Percentiles rank a stretch among this genome's conserved stretches.
phyloP scores from a whole-genome alignment of 192 early-diverging fungal genomes.

The Dimargaris xerosporica region DNA sequence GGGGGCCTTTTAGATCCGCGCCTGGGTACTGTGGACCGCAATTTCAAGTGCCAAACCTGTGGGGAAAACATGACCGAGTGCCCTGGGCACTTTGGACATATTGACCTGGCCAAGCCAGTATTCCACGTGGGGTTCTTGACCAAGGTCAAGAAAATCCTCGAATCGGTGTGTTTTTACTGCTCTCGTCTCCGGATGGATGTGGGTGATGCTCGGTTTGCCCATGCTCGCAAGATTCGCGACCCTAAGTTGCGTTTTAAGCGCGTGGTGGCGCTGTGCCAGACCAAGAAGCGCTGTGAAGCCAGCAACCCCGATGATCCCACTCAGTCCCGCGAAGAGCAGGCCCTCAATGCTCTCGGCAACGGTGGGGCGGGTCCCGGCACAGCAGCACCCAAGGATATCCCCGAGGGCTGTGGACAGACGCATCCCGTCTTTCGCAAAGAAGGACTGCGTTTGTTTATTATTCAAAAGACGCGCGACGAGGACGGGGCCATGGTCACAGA shows the following conservation, averaged over 20 bases:
- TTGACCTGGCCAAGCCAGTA: slow-evolving; percentile 83
- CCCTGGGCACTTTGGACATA: slow-evolving; percentile 91
- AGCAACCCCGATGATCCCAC: slow-evolving; percentile 25
- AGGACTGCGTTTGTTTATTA: slow-evolving; percentile 56
- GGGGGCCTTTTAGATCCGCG: slow-evolving; percentile 84
- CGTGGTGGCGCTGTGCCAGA: slow-evolving; percentile 34
- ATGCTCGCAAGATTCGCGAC: slow-evolving; percentile 63
- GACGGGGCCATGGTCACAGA: slow-evolving; percentile 58
- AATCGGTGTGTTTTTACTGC: slow-evolving; percentile 96
- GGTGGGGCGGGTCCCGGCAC: slow-evolving; percentile 93
- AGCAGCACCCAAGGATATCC: slow-evolving; percentile 83
- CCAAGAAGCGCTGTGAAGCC: slow-evolving; percentile 18
- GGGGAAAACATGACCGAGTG: slow-evolving; percentile 73
- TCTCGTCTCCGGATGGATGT: slow-evolving; percentile 79
- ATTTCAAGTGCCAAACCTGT: slow-evolving; percentile 80
- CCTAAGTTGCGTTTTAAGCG: slow-evolving; percentile 63
- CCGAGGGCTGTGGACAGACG: slow-evolving; percentile 48
- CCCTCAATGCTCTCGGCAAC: no score
- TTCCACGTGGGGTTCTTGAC: slow-evolving; percentile 99
- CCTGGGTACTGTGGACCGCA: slow-evolving; percentile 76
- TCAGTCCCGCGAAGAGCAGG: slow-evolving; percentile 71
- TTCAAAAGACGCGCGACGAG: slow-evolving; percentile 56
- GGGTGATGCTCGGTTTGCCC: slow-evolving; percentile 45
- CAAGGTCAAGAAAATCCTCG: slow-evolving; percentile 70
- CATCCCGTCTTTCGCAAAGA: slow-evolving; percentile 62